Evolutionary conservation across 2,329 filamentous ascomycete species (phyloP).

Genomic region (Mycosphaerella sp.): DNA sequence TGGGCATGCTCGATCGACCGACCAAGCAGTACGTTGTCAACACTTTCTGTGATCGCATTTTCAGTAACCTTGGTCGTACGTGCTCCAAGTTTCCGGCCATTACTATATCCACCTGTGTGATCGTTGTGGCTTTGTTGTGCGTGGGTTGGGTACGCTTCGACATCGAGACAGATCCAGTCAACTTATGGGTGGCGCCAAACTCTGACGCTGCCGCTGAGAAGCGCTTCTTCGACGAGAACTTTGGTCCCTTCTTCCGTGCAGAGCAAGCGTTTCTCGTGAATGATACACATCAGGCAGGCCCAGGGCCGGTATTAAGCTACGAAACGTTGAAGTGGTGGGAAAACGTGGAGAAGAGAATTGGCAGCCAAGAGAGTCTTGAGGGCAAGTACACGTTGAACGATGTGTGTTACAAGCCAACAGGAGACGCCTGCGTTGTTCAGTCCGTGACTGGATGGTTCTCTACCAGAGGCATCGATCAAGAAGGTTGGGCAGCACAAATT

Average conservation of each 20-base stretch:
- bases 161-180: conserved; percentile 84
- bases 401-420: conserved; percentile 90
- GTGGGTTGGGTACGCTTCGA: conserved; percentile 82
- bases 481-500: conserved; percentile 67
- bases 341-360: conserved; percentile 73
- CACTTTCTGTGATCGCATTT: conserved; percentile 70
- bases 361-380: conserved; percentile 62
- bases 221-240: conserved; percentile 83
- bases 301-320: conserved; percentile 75
- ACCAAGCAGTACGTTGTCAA: conserved; percentile 78
- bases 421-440: conserved; percentile 84
- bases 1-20: conserved; percentile 71
- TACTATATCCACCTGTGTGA: conserved; percentile 70
- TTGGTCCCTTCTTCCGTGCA: conserved; percentile 91
- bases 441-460: conserved; percentile 87
- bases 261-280: conserved; percentile 94
- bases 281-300: conserved; percentile 59
- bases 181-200: conserved; percentile 92
- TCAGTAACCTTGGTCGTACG: conserved; percentile 70
- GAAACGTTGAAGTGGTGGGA: conserved; percentile 94
- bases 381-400: conserved; percentile 68
- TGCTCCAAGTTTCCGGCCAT: conserved; percentile 79
- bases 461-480: conserved; percentile 41
- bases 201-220: conserved; percentile 90
- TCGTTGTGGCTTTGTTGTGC: conserved; percentile 72